Evolutionary conservation across 495 filamentous ascomycete genomes (phyloP).

Genomic region (Glutinoglossum americanum): DNA sequence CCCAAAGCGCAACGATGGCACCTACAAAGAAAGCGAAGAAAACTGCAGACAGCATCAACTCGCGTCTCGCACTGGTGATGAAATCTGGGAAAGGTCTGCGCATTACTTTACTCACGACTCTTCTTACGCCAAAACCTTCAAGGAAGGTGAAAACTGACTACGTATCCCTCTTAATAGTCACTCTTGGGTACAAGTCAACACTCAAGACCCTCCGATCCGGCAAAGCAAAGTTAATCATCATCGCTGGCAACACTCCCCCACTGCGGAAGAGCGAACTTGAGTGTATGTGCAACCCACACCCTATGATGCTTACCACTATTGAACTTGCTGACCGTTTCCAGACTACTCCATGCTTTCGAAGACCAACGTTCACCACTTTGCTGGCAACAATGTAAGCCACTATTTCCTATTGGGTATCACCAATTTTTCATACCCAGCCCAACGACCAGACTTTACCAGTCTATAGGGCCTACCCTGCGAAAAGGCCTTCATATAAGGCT

Average conservation of each 20-base stretch:
- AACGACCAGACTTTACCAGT: slow-evolving; percentile 9
- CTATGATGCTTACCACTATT: background rate
- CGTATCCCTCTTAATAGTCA: slow-evolving; percentile 26
- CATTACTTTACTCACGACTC: background rate
- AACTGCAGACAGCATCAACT: slow-evolving; percentile 75
- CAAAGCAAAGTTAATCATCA: slow-evolving; percentile 58
- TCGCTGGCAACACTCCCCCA: slow-evolving; percentile 87
- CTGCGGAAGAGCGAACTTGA: slow-evolving; percentile 90
- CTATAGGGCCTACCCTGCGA: slow-evolving; percentile 40
- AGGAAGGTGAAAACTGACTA: background rate
- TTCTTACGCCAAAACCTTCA: background rate
- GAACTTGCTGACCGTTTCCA: slow-evolving; percentile 2
- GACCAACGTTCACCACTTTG: slow-evolving; percentile 87
- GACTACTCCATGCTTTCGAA: slow-evolving; percentile 82
- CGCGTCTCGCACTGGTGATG: slow-evolving; percentile 81
- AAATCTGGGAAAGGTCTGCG: slow-evolving; percentile 70
- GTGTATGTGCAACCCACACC: slow-evolving; percentile 17
- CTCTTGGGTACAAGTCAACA: slow-evolving; percentile 84
- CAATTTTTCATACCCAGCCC: slow-evolving; percentile 10
- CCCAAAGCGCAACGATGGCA: slow-evolving; percentile 48
- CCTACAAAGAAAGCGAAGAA: slow-evolving; percentile 82
- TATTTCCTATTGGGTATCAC: background rate
- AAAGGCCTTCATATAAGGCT: slow-evolving; percentile 47
- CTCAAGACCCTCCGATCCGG: slow-evolving; percentile 83
- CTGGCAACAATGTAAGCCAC: slow-evolving; percentile 79